phyloP scores from a whole-genome alignment of 805 yeast species.

The Clavispora fructus region DNA sequence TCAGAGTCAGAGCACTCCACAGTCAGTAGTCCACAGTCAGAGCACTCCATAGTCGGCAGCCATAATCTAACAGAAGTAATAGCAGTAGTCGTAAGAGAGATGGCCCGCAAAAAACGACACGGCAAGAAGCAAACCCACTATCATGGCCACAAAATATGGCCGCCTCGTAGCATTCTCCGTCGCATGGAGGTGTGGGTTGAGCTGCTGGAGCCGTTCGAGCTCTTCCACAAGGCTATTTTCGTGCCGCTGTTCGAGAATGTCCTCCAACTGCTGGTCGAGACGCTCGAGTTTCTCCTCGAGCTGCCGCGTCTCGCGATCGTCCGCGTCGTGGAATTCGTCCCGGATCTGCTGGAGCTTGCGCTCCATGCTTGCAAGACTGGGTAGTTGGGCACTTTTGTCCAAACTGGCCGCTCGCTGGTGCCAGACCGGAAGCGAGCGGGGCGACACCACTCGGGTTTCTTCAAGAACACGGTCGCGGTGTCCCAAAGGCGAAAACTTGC shows the following conservation, averaged over 20 bases:
- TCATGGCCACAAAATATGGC: neutral
- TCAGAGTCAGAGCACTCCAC: too few relatives aligned
- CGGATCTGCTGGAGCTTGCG: conserved; percentile 6
- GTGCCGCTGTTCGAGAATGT: conserved; percentile 7
- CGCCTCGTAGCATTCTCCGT: neutral
- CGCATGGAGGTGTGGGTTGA: neutral
- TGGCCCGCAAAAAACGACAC: conserved; percentile 26
- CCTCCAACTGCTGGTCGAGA: conserved; percentile 4
- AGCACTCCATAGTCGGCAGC: too few relatives aligned
- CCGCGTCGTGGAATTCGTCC: conserved; percentile 2
- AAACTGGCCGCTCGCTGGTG: neutral
- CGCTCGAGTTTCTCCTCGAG: conserved; percentile 2
- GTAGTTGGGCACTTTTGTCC: conserved; percentile 2
- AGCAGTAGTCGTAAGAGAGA: conserved; percentile 34
- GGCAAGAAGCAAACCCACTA: conserved; percentile 3
- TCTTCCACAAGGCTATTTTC: conserved; percentile 16
- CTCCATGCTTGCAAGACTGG: conserved; percentile 3
- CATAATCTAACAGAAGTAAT: conserved; percentile 27
- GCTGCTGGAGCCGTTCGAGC: conserved; percentile 20
- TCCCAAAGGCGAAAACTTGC: neutral
- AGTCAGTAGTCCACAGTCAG: too few relatives aligned
- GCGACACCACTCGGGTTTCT: neutral
- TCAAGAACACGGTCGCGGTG: neutral
- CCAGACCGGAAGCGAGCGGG: conserved; percentile 10
- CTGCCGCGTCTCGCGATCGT: conserved; percentile 4